Base-by-base conservation (phyloP, 1,284 basidiomycete species). In the Marasmius oreades region DNA sequence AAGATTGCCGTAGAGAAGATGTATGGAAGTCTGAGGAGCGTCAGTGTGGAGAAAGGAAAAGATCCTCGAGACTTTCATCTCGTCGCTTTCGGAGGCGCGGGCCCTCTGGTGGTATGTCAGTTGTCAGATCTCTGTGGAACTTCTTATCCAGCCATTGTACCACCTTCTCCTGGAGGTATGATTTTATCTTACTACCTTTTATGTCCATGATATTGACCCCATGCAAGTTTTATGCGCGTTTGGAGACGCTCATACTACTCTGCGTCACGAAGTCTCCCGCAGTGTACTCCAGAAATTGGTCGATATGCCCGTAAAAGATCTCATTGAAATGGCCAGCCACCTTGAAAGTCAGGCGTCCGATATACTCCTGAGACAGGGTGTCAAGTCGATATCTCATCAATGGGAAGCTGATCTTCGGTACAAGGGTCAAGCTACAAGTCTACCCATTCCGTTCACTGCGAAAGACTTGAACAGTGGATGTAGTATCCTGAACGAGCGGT, bases 21-120 rank as follows among this genome's bases (percentile, higher is more conserved):
- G 61, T 65, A 67, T 34, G 69, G 68, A 2, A 66, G 65, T 26
- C 57, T 70, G 51, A 58, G 67, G 14, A 57, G 63, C 33, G 64
- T 69, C 20, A 65, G 63, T 33, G 63, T 70, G 2, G 68, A 70
- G 56, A 65, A 68, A 51, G 69, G 68, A 12, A 66, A 68, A 47
- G 68, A 70, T 53, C 67, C 68, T 5, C 55, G 67, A 18, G 60
- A 64, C 14, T 69, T 65, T 47, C 59, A 62, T 54, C 62, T 69
- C 16, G 66, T 67, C n/a, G 62, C 63, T 11, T 68, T 66, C 52
- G 64, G 66, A 26, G 68, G 68, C 28, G 68, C 68, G 5, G 66
- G 66, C 1, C 62, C 51, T 16, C 60, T 11, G 58, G 63, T 33
- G 55, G 59, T 37, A 42, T 62, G 45, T 46, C 56, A 52, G 62